Conservation (phyloP, 208 protist species). For the Wallacemonas rigidus region DNA sequence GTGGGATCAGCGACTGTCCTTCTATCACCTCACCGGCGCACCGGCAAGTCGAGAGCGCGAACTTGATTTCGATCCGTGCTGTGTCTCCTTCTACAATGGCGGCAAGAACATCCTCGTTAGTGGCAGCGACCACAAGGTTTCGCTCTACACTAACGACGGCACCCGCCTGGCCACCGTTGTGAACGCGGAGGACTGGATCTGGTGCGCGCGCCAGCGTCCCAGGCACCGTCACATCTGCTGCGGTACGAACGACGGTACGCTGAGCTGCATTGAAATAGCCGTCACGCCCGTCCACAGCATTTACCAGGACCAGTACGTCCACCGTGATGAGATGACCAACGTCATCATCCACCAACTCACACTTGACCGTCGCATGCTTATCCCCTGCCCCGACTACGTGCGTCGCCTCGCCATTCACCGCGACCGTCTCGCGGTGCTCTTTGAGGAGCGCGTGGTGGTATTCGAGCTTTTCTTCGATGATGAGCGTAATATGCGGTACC, state of each 20-base stretch:
- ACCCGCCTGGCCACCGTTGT: slow-evolving; percentile 77
- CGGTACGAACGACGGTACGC: slow-evolving; percentile 89
- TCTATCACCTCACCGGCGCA: slow-evolving; percentile 91
- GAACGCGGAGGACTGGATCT: slow-evolving; percentile 86
- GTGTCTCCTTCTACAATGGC: slow-evolving; percentile 85
- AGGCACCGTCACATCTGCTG: slow-evolving; percentile 80
- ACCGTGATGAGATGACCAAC: slow-evolving; percentile 95
- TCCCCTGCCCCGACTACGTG: slow-evolving; percentile 96
- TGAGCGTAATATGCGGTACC: slow-evolving; percentile 84
- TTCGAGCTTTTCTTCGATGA: slow-evolving; percentile 95
- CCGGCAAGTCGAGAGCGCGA: slow-evolving; percentile 69
- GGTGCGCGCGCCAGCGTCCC: slow-evolving; percentile 78
- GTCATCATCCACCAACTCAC: slow-evolving; percentile 95
- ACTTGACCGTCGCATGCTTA: slow-evolving; percentile 78
- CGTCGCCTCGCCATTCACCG: slow-evolving; percentile 94
- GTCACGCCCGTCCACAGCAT: slow-evolving; percentile 93
- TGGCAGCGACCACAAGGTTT: slow-evolving; percentile 92
- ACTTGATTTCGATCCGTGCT: slow-evolving; percentile 94
- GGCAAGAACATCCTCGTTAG: slow-evolving; percentile 95
- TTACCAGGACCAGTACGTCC: slow-evolving; percentile 96
- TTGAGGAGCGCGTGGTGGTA: slow-evolving; percentile 92
- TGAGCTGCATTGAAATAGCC: slow-evolving; percentile 87
- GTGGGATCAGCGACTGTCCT: slow-evolving; percentile 96
- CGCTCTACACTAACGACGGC: slow-evolving; percentile 91
- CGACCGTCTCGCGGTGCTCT: slow-evolving; percentile 94